These are phyloP conservation scores for Calvatia gigantea DNA, from an alignment of 768 basidiomycete species.

Conservation along the genomic window DNA sequence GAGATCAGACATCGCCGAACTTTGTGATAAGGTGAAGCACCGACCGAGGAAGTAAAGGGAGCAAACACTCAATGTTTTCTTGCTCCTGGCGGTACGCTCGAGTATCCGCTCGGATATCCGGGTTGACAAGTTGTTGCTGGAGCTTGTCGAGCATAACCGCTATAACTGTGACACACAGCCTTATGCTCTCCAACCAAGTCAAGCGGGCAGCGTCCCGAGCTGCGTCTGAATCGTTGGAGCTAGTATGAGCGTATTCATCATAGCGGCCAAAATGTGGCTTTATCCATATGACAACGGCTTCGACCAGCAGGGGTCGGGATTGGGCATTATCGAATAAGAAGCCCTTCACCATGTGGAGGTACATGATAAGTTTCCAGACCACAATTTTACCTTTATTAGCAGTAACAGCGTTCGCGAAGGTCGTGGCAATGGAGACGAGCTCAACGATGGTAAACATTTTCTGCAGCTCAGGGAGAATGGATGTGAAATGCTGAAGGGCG, in stretches of 20 bases:
- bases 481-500: conserved; percentile 89
- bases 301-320: conserved; percentile 76
- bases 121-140: conserved; percentile 73
- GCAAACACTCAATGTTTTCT: conserved; percentile 84
- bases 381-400: conserved; percentile 81
- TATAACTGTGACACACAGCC: conserved; percentile 87
- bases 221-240: conserved; percentile 62
- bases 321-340: conserved; percentile 83
- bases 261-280: conserved; percentile 93
- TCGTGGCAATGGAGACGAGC: conserved; percentile 81
- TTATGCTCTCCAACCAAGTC: conserved; percentile 84
- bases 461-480: conserved; percentile 83
- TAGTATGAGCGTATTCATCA: conserved; percentile 72
- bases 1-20: conserved; percentile 1
- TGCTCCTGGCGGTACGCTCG: conserved; percentile 73
- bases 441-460: conserved; percentile 80
- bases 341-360: conserved; percentile 85
- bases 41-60: conserved; percentile 81
- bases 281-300: conserved; percentile 89
- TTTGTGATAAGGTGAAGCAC: conserved; percentile 16
- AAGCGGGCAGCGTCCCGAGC: conserved; percentile 73
- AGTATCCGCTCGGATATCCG: conserved; percentile 57
- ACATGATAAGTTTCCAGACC: conserved; percentile 92
- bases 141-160: conserved; percentile 90
- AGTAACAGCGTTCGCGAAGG: conserved; percentile 82